phyloP scores from a whole-genome alignment of 2,329 filamentous ascomycete genomes.

The Fusarium sp. region DNA sequence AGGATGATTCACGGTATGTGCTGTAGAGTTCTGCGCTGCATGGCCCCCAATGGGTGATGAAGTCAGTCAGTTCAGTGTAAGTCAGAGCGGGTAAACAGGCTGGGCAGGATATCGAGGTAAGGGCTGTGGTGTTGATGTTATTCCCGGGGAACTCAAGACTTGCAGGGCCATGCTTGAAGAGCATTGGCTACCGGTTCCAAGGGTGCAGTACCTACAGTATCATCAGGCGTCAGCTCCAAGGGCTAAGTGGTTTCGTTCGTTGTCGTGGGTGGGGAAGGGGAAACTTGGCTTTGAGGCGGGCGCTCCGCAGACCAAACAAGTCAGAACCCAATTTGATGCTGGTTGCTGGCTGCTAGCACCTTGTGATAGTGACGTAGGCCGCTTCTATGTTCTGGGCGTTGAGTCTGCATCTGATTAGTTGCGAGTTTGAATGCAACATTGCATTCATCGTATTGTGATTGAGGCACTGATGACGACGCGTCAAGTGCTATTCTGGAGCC shows the following conservation, averaged over 20 bases:
- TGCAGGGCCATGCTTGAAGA: not conserved
- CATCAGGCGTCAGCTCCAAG: slow-evolving; percentile 1
- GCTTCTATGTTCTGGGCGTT: not conserved
- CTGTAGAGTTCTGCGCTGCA: not conserved
- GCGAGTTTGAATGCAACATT: slow-evolving; percentile 26
- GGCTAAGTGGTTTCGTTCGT: not conserved
- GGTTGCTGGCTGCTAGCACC: not conserved
- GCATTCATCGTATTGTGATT: slow-evolving; percentile 8
- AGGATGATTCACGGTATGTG: not conserved
- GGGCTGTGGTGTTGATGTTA: slow-evolving; percentile 6
- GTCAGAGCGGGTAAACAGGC: slow-evolving; percentile 6
- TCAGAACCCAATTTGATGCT: slow-evolving; percentile 34
- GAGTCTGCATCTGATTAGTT: slow-evolving; percentile 1
- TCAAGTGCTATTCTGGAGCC: not conserved
- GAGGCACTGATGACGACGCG: slow-evolving; percentile 4
- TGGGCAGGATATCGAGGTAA: not conserved
- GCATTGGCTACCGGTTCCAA: not conserved
- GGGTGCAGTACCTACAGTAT: not conserved
- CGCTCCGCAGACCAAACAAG: slow-evolving; percentile 25
- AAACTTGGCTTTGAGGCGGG: slow-evolving; percentile 27
- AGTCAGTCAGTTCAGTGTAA: not conserved
- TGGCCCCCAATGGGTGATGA: slow-evolving; percentile 9
- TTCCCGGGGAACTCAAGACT: not conserved
- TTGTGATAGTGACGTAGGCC: slow-evolving; percentile 28
- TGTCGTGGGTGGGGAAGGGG: slow-evolving; percentile 7